Evolutionary conservation across 257 asterid species (phyloP).

Genomic region (Przewalskia tangutica): DNA sequence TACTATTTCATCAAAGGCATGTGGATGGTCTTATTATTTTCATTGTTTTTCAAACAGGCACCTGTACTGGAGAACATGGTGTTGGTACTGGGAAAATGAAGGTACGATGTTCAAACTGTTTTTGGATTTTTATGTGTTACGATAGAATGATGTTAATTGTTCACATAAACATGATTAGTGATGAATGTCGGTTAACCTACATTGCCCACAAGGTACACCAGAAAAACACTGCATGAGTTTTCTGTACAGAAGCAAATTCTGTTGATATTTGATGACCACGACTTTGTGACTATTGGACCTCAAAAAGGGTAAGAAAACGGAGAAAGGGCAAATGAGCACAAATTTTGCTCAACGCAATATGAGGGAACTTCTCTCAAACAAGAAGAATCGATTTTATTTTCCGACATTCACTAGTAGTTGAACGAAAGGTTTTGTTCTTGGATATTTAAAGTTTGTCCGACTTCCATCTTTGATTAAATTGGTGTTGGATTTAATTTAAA

Average conservation of each 20-base stretch:
- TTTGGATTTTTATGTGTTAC: not conserved
- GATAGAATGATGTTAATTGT: not conserved
- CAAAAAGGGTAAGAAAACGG: not conserved
- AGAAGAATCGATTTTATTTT: not conserved
- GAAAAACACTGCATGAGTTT: not conserved
- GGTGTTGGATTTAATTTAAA: not conserved
- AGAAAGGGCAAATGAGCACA: not conserved
- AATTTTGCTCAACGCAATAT: not conserved
- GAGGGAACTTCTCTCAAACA: not conserved
- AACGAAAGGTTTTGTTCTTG: not conserved
- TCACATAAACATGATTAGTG: not conserved
- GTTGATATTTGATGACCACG: not conserved
- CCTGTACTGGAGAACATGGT: slow-evolving; percentile 99
- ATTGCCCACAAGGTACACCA: not conserved
- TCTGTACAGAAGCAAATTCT: not conserved
- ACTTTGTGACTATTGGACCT: not conserved
- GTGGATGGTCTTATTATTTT: not conserved
- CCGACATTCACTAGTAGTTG: not conserved
- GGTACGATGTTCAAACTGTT: slow-evolving; percentile 29
- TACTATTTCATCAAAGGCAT: not conserved
- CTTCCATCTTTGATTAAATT: not conserved
- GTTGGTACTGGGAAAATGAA: slow-evolving; percentile 97
- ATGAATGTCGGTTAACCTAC: not conserved
- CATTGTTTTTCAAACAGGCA: slow-evolving; percentile 40
- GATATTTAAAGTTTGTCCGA: not conserved